Base-by-base conservation (phyloP, 345 rosid genomes). In the Rubroshorea leprosula region DNA sequence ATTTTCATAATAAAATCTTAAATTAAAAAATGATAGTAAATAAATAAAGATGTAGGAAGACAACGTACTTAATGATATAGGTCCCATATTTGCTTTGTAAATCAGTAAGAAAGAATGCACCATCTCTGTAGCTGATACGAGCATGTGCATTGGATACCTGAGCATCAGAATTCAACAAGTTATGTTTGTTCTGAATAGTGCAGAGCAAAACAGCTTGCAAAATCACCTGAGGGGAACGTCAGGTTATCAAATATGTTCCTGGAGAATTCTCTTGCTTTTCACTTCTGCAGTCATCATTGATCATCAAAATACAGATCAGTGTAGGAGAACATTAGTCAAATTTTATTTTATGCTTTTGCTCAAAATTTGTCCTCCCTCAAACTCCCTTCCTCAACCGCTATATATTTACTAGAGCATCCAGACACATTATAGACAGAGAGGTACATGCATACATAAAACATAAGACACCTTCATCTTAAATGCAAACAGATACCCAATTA, bases 101-200 rank as follows among this genome's bases (percentile, higher is more conserved):
- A 82, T 89, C 99, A 51, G 68, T 72, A 41, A 93, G 23, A 66
- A 74, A 83, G 64, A 85, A 93, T 46, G 79, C 79, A 39, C 92
- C 96, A 10, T 83, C 85, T 73, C 82, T 87, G 62, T 80, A 85
- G 75, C 46, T 76, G 51, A 89, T 77, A 21, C 73, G 85, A 9
- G 96, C 99, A 73, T 93, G 97, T 65, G 43, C 68, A 58, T 75
- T 67, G 15, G 94, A 83, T 60, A 89, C 89, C 97, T 93, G 75
- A 57, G 49, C 16, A 19, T 45, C 35, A 27, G 27, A 45, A 50
- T 11, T 50, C 0, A 20, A 41, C 9, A 54, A 58, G 44, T 8
- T 19, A 55, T 4, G 38, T 41, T 6, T 17, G 45, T 44, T 23
- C 26, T 38, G 4, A 12, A 31, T 3, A 2, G 14, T 4, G 14